Conservation (phyloP, 2,329 filamentous ascomycete species). For the Ceratocystis diversiconidia region DNA sequence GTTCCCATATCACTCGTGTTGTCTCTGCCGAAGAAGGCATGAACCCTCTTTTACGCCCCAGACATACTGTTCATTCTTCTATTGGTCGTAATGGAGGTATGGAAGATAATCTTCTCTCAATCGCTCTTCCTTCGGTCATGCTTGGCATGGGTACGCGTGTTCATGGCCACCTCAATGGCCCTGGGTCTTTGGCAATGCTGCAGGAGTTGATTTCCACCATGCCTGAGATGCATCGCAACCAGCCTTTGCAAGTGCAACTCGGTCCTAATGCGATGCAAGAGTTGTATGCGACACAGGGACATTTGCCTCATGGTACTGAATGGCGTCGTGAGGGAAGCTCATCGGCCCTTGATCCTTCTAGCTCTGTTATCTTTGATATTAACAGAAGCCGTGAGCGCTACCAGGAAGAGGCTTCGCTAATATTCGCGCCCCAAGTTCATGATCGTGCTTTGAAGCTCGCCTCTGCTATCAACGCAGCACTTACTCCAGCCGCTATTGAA, state of each 20-base stretch:
- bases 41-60: conserved; percentile 71
- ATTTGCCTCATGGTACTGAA: conserved; percentile 30
- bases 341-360: conserved; percentile 45
- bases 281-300: conserved; percentile 29
- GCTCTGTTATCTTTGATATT: conserved; percentile 61
- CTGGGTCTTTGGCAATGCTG: conserved; percentile 40
- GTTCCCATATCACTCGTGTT: conserved; percentile 21
- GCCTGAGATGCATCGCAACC: conserved; percentile 32
- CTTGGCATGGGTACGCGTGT: conserved; percentile 24
- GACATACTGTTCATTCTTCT: conserved; percentile 31
- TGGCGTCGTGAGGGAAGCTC: conserved; percentile 33
- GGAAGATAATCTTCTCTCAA: conserved; percentile 29
- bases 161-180: conserved; percentile 23
- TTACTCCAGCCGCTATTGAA: conserved; percentile 75
- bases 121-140: conserved; percentile 35
- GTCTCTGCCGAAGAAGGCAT: conserved; percentile 58
- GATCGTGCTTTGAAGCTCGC: conserved; percentile 50
- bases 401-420: conserved; percentile 76
- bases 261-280: conserved; percentile 38
- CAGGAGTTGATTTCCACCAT: conserved; percentile 43
- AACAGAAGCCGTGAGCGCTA: conserved; percentile 63
- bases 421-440: conserved; percentile 49
- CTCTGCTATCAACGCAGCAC: conserved; percentile 56
- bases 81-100: conserved; percentile 36
- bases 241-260: conserved; percentile 47